Base-by-base conservation (phyloP, 305 asterid genomes). In the Fraxinus platypoda region DNA sequence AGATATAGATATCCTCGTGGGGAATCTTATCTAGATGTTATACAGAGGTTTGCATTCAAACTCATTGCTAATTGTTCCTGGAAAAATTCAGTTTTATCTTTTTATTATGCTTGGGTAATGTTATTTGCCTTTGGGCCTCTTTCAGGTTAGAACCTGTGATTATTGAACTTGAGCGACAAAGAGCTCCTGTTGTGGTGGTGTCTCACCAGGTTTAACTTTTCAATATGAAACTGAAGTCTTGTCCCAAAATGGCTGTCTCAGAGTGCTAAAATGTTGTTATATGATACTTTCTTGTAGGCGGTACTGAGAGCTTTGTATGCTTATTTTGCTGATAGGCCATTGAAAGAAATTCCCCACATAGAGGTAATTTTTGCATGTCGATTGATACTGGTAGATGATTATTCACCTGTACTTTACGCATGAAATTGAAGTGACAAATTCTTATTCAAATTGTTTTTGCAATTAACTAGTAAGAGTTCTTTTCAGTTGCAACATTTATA, bases 1-100 rank as follows among this genome's bases (percentile, higher is more conserved):
- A 90, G 98, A 89, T 97, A 97, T 78, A 89, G 99, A 85, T 94
- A 97, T 91, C 99, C 98, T 80, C 97, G 99, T 74, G 98, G 99
- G 66, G 99, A 97, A 81, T 97, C 99, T 82, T 97, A 97, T 84
- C 94, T 97, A 85, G 99, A 97, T 85, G 99, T 97, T 78, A 94
- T 97, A 86, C 99, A 97, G 86, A 92, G 99, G 99, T 97, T 80
- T 81, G 91, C 81, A 74, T 77, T 82, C 2, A 30, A 54, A 78
- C 17, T 72, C 33, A 79, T 79, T 4, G 59, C 52, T 78, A 75
- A 78, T 72, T 78, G 68, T 76, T 34, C 25, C 35, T 35, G 33
- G 30, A 83, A 57, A 75, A 82, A 74, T 84, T 74, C 21, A 83
- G 74, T 33, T 68, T 49, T 57, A 35, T 41, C 66, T 84, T 78